These are phyloP conservation scores for Colletotrichum tofieldiae DNA, from an alignment of 2,329 filamentous ascomycete species.

Conservation along the genomic window DNA sequence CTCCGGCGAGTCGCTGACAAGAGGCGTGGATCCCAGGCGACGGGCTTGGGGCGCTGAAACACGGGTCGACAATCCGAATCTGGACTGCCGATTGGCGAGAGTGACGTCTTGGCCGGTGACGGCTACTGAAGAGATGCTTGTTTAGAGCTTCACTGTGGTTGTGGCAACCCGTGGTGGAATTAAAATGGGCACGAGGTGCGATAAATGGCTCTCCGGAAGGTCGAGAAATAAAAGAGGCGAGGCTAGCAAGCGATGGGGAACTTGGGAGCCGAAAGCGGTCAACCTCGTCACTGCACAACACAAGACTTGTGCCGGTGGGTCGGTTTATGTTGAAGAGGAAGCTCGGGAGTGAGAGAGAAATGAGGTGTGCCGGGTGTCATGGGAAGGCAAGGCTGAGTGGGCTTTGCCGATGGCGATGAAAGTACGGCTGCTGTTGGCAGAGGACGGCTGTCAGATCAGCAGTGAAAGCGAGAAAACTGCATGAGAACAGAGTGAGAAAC, in stretches of 20 bases:
- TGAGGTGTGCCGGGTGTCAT: conserved; percentile 11
- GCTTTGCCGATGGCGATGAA: conserved; percentile 7
- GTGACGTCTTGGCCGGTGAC: conserved; percentile 26
- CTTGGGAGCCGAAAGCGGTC: conserved; percentile 28
- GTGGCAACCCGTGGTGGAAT: conserved; percentile 23
- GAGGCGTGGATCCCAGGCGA: conserved; percentile 31
- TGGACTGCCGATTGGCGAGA: conserved; percentile 25
- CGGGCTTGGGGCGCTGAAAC: conserved; percentile 36
- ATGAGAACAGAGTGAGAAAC: conserved; percentile 5
- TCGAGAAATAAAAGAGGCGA: conserved; percentile 1
- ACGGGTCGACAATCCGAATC: conserved; percentile 30
- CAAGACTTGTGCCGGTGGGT: conserved; percentile 6
- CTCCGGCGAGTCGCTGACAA: conserved; percentile 39
- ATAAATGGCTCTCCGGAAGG: conserved; percentile 23
- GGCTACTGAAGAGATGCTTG: conserved; percentile 2
- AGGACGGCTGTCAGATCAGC: conserved; percentile 3
- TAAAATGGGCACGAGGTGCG: conserved; percentile 33
- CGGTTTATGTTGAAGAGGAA: not conserved
- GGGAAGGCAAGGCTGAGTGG: conserved; percentile 9
- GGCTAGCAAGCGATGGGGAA: conserved; percentile 5
- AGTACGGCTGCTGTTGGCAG: not conserved
- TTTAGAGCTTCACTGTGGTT: conserved; percentile 7
- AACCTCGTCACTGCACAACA: not conserved
- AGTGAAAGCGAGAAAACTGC: conserved; percentile 14
- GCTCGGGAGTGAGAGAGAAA: not conserved